Conservation (phyloP, 768 basidiomycete species). For the Tricholoma saponaceum region DNA sequence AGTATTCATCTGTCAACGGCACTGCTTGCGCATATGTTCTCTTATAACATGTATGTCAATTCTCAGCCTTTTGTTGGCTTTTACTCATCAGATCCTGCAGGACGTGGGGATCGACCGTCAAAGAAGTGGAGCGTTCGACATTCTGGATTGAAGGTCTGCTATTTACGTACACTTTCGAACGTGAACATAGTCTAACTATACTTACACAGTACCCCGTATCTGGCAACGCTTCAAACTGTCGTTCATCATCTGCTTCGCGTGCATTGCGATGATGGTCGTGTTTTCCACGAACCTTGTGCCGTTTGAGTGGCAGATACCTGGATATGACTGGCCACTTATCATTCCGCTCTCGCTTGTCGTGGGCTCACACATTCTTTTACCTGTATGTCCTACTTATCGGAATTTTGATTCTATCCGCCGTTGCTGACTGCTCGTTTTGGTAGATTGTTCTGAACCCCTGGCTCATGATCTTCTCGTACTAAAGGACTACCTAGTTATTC, state of each 20-base stretch:
- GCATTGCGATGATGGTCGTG: slow-evolving; percentile 59
- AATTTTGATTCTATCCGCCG: not conserved
- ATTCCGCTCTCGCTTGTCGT: slow-evolving; percentile 69
- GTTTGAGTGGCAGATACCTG: slow-evolving; percentile 60
- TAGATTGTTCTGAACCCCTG: slow-evolving; percentile 80
- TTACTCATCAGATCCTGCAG: slow-evolving; percentile 20
- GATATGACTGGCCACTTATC: slow-evolving; percentile 64
- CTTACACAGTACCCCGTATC: slow-evolving; percentile 62
- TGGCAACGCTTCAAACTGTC: slow-evolving; percentile 77
- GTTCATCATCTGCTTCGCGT: slow-evolving; percentile 55
- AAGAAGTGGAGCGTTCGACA: slow-evolving; percentile 83
- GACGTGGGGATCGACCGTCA: slow-evolving; percentile 58
- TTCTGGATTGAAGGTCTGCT: slow-evolving; percentile 73
- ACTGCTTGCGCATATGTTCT: slow-evolving; percentile 65
- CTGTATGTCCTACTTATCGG: slow-evolving; percentile 39
- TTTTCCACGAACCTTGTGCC: slow-evolving; percentile 56
- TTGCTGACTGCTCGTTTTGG: slow-evolving; percentile 7
- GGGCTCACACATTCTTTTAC: slow-evolving; percentile 68
- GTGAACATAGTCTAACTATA: not conserved
- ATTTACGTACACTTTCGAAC: not conserved
- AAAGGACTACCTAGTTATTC: no score
- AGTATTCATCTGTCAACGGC: slow-evolving; percentile 69
- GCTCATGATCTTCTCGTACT: slow-evolving; percentile 79
- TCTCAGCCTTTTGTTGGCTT: not conserved
- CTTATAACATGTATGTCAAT: slow-evolving; percentile 48